Base-by-base conservation (phyloP, 2,329 filamentous ascomycete species). In the Microthyrium microscopicum region DNA sequence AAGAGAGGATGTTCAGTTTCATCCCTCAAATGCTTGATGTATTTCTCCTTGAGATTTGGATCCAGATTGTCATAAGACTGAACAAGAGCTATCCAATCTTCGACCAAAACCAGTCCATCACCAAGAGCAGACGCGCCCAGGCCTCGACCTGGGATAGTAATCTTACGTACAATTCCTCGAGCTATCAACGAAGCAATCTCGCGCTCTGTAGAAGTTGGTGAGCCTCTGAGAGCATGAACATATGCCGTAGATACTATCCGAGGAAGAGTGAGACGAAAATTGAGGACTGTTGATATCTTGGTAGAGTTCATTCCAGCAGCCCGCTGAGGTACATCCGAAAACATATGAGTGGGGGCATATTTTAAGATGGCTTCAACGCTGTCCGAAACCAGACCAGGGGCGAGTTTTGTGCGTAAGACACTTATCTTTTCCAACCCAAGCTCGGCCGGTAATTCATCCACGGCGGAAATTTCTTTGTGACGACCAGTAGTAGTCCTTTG, bases 211-310 rank as follows among this genome's bases (percentile, higher is more conserved):
- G 57, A 60, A 0, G 76, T 79, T 2, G 76, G 69, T 3, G 68
- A 72, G 7, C 54, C 55, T 28, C 77, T 60, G 2, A 82, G 52
- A 2, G 74, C 67, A 40, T 76, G 68, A 5, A 84, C 50, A 47
- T 84, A 77, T 2, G 72, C 66, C 15, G 73, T 51, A 1, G 72
- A 76, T 4, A 77, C 70, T 16, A 82, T 58, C 0, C 70, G 71
- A 7, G 79, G 74, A 25, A 80, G 51, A 11, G 53, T 53, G 20
- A 52, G 54, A 13, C 76, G 62, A 46, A 68, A 73, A 40, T 73
- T 70, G 33, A 82, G 58, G 12, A 78, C 55, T 44, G 77, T 68
- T 3, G 74, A 61, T 11, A 73, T 70, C 8, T 73, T 61, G 15
- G 65, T 67, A 4, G 71, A 74, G 42, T 62, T 68, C 64, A 83